Conservation (phyloP, 2,329 filamentous ascomycete species). For the Ophiocordyceps robertsii region DNA sequence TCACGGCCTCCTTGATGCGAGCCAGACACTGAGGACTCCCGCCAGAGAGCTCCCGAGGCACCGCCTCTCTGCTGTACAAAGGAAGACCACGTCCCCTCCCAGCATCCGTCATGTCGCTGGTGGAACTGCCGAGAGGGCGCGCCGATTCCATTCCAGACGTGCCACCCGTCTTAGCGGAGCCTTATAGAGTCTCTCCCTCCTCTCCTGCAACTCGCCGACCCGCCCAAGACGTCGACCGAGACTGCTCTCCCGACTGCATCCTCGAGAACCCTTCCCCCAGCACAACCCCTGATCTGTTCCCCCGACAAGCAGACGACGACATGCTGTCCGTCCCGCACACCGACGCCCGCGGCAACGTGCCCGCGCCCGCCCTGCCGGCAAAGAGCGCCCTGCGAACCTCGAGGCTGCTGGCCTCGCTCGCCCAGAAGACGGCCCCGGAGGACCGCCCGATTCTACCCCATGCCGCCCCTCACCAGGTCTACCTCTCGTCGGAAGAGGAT, state of each 20-base stretch:
- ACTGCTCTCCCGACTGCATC: background rate
- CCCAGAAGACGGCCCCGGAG: constrained; percentile 16
- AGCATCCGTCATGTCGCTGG: constrained; percentile 6
- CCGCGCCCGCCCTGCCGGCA: constrained; percentile 32
- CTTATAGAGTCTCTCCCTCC: constrained; percentile 9
- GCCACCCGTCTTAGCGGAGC: background rate
- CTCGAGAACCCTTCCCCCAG: background rate
- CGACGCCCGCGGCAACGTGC: constrained; percentile 6
- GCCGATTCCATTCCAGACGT: constrained; percentile 8
- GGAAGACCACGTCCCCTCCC: background rate
- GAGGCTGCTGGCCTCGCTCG: constrained; percentile 19
- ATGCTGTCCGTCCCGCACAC: constrained; percentile 15
- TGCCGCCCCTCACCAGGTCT: constrained; percentile 41
- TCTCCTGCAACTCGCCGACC: constrained; percentile 4
- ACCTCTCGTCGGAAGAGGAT: constrained; percentile 54
- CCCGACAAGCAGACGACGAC: constrained; percentile 7
- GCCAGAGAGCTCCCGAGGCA: background rate
- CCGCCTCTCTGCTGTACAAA: background rate
- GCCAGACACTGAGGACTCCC: background rate
- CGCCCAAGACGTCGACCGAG: background rate
- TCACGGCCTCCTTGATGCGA: constrained; percentile 4
- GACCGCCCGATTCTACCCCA: constrained; percentile 20
- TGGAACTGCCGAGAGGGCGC: constrained; percentile 4
- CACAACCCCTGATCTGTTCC: background rate
- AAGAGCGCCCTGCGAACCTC: constrained; percentile 37